Evolutionary conservation across 495 filamentous ascomycete genomes (phyloP), one percentile per base, ranked within the genome.

Genomic region (Aspergillus homomorphus): DNA sequence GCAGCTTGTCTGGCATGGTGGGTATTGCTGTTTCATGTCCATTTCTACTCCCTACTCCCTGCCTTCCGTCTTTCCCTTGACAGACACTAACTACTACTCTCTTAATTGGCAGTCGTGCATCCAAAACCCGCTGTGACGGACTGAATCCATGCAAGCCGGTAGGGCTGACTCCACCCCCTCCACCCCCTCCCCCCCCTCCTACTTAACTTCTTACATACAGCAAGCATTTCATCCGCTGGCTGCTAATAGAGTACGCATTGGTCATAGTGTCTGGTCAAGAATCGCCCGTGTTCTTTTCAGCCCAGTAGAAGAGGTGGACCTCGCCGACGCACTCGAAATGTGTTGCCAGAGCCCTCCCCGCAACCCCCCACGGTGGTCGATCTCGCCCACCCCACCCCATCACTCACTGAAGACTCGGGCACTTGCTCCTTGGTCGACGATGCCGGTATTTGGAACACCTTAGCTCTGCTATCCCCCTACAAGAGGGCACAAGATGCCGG

Each of bases 41-140:
- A 19, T 63, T 21, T 23, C 38, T 21, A 21, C 3, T n/a, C 50
- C 16, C 28, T 57, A 9, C 45, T 60, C 2, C 33, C 26, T 4
- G 33, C 33, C 33, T 2, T 5, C 33, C 6, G 12, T 4, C 10
- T 4, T 4, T 4, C 10, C 26, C 4, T 10, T 30, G 26, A 30
- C 60, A 54, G 8, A 54, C 38, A 45, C 57, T 50, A 55, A 20
- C 9, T 18, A 4, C 9, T 54, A 41, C 20, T 38, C 4, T 38
- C n/a, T n/a, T n/a, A n/a, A n/a, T n/a, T n/a, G n/a, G n/a, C 50
- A 78, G 77, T 58, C 75, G 76, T 57, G 68, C 73, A 30, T 77
- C 75, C 21, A 68, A 75, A 44, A 77, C 69, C 44, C 71, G 76
- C 62, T 80, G 77, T 62, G 74, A 78, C 62, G 75, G 75, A 51